Evolutionary conservation across 2,329 filamentous ascomycete genomes (phyloP), one percentile per base, ranked within the genome.

Genomic region (Didymella pomorum): DNA sequence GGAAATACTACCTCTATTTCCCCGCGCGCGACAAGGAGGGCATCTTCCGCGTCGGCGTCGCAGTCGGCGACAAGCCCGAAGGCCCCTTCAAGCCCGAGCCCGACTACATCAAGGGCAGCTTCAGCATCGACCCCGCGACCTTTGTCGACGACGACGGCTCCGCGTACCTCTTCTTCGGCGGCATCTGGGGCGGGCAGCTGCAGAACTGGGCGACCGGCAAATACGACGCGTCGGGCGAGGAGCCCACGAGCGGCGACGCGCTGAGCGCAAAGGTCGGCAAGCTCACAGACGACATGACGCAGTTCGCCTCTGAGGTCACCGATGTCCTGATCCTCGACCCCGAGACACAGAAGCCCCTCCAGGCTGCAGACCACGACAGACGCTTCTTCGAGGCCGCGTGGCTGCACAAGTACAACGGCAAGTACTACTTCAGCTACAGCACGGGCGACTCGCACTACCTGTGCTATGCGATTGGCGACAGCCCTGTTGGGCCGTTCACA

Each of bases 321-420:
- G 87, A 91, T 64, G 75, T 92, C 2, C 75, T 81, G 20, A 89
- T 93, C 65, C 79, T 91, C 7, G 89, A 86, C 42, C 51, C 56
- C 1, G 85, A 88, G 66, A 84, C 83, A 4, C 60, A 64, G 18
- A 85, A 86, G 6, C 86, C 83, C 0, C 79, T 93, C 48, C 69
- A 78, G 1, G 87, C 87, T 10, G 84, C 88, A 66, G 89, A 93
- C 74, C 90, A 93, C 72, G 88, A 89, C 59, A 77, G 88, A 16
- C 83, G 90, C 8, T 93, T 93, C 82, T 93, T 93, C 73, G 90
- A 93, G 78, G 90, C 89, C 0, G 87, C 90, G 2, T 93, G 90
- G 90, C 81, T 92, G 82, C 90, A 93, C 79, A 91, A 90, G 81
- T 85, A 86, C 70, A 79, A 83, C 0, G 88, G 83, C 2, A 83